Evolutionary conservation across 75 land plant species (phyloP), one percentile per base, ranked within the genome.

Genomic region (Cryptomeria japonica): DNA sequence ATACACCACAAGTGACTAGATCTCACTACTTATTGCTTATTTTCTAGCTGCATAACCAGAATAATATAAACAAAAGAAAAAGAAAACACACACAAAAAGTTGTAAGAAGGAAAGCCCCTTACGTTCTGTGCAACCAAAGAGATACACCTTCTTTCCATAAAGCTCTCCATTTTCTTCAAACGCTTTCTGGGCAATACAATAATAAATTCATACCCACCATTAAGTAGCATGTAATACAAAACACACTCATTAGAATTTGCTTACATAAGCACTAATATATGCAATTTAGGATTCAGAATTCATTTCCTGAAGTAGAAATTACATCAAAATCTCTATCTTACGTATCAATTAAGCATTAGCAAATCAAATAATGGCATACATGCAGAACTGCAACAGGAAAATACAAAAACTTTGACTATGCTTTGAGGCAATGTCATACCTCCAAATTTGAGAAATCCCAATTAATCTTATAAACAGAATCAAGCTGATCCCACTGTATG

Each of bases 41-140:
- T 47, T 47, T 47, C 55, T 51, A 12, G 55, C 55, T 51, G 55
- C 13, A 13, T 34, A 32, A 34, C 15, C 77, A 75, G 15, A 15
- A 51, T 83, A 32, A 36, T 84, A 41, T 87, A 22, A 25, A 42
- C 13, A 32, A 10, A 25, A 3, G 8, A 44, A 84, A 83, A 80
- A 37, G 19, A 25, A 83, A 39, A 11, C 37, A 39, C 1, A 38
- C 15, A 38, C 37, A 41, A 34, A 38, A 22, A 10, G 12, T 28
- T 28, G 51, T 85, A 28, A 85, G 32, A 82, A 55, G 72, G 10
- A 5, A 86, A 44, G 49, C 19, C 11, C 88, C 99, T 93, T 90
- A 96, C 98, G 96, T 79, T 98, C 99, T 13, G 97, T 97, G 78
- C 95, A 94, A 41, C 99, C 99, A 90, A 98, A 98, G n/a, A 98